These are phyloP conservation scores for Chara braunii DNA, from an alignment of 139 green algal species.

Conservation along the genomic window DNA sequence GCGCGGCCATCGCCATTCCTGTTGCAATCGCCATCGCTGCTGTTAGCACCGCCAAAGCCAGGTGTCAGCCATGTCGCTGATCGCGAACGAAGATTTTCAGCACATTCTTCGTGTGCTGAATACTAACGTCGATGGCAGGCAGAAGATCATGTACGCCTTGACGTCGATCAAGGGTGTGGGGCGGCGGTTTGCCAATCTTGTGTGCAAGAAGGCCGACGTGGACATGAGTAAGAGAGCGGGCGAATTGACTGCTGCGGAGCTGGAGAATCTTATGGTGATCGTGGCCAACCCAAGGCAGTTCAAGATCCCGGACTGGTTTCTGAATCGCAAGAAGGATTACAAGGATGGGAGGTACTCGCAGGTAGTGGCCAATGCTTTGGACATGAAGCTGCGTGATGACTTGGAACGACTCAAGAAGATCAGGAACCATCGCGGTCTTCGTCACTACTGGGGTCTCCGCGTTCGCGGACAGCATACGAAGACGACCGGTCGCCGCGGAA, in stretches of 20 bases:
- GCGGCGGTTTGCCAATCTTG: conserved; percentile 89
- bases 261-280: conserved; percentile 95
- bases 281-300: conserved; percentile 93
- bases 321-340: conserved; percentile 95
- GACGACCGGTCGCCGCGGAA: conserved; percentile 89
- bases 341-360: conserved; percentile 82
- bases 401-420: conserved; percentile 99
- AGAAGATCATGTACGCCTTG: conserved; percentile 96
- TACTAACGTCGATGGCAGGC: conserved; percentile 96
- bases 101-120: conserved; percentile 99
- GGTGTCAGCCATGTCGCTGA: too few species aligned
- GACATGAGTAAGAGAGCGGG: conserved; percentile 88
- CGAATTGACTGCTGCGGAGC: conserved; percentile 88
- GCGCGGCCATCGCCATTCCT: too few species aligned
- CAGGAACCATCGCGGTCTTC: conserved; percentile 81
- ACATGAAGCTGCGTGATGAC: conserved; percentile 79
- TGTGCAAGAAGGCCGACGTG: conserved; percentile 97
- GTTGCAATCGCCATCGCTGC: too few species aligned
- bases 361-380: conserved; percentile 54
- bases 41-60: too few species aligned
- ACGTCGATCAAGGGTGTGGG: conserved; percentile 93
- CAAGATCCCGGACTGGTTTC: conserved; percentile 99
- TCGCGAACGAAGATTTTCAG: conserved; percentile 76
- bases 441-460: conserved; percentile 96
- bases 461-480: conserved; percentile 99